Percentiles rank a stretch among this genome's conserved stretches.
phyloP scores from a whole-genome alignment of 129 eudicot genomes.

The Pittosporum tobira region DNA sequence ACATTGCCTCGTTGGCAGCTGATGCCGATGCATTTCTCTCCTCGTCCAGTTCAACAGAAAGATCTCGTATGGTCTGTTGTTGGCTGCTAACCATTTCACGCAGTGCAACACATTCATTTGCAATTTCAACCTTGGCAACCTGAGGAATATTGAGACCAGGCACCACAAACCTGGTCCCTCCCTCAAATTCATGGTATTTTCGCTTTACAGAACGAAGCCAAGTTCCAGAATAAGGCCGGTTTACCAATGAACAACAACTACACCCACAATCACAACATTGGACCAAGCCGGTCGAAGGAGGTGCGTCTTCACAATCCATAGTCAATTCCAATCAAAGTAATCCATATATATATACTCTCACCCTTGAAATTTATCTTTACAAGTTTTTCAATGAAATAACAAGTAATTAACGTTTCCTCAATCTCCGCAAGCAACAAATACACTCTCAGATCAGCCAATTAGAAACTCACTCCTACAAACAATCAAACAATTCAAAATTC shows the following conservation, averaged over 20 bases:
- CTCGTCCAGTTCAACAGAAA: constrained; percentile 63
- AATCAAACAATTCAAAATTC: constrained; percentile 1
- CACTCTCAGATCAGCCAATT: constrained; percentile 20
- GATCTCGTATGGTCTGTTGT: constrained; percentile 63
- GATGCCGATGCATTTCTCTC: constrained; percentile 85
- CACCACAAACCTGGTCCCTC: constrained; percentile 25
- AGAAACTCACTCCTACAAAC: constrained; percentile 27
- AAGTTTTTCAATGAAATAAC: constrained; percentile 2
- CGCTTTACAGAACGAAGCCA: constrained; percentile 67
- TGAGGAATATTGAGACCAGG: constrained; percentile 51
- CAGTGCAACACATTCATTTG: constrained; percentile 56
- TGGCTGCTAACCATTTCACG: constrained; percentile 74
- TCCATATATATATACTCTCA: not conserved
- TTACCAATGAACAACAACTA: constrained; percentile 30
- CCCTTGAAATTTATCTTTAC: constrained; percentile 1
- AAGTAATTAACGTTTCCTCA: constrained; percentile 18
- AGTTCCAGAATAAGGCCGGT: constrained; percentile 41
- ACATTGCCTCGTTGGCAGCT: constrained; percentile 92
- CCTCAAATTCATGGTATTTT: constrained; percentile 53
- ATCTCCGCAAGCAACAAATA: constrained; percentile 21
- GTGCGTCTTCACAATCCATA: constrained; percentile 46
- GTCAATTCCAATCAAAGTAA: not conserved
- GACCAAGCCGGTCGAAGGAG: constrained; percentile 38
- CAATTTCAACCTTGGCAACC: constrained; percentile 76
- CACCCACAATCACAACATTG: constrained; percentile 63